Base-by-base conservation (phyloP, 805 yeast genomes). In the Nakazawaea wyomingensis region DNA sequence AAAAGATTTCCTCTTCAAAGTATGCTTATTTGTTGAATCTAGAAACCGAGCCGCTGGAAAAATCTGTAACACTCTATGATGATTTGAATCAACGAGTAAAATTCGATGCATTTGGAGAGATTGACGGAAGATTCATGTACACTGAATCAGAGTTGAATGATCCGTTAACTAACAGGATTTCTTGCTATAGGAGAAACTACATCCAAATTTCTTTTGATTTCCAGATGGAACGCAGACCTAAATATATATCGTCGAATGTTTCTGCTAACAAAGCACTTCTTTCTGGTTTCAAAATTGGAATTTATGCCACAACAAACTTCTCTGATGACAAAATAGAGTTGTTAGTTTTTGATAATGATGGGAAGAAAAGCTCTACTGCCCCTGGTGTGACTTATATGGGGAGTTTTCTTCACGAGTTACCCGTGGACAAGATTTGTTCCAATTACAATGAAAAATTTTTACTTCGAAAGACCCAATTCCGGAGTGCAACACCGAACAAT, bases 401-500 rank as follows among this genome's bases (percentile, higher is more conserved):
- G 44, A 50, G 6, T 17, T 29, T 18, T 44, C 35, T 14, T 11
- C 17, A 21, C 9, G 45, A 44, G 14, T 13, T 37, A 27, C 35
- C 47, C 42, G 30, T 29, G 8, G 49, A 52, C 6, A 50, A 51
- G 39, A 50, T 53, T 5, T 53, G 53, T 35, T 56, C 55, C 30
- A 65, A 63, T 40, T 54, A 57, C 36, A 65, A 50, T 45, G 22
- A 19, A 17, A 35, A n/a, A 8, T 66, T 60, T 48, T 50, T 57
- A 10, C 55, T 72, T 17, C 67, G 62, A 41, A 69, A 68, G 50
- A 56, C 71, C 14, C 76, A 72, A 49, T 74, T 74, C 56, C 67
- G 68, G 37, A 72, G 62, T 49, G 76, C 78, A 17, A 73, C 79
- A 2, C 76, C 78, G 9, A 73, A 73, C 49, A 72, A 71, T 49